Evolutionary conservation across 345 rosid species (phyloP).

Genomic region (Limnanthes douglasii): DNA sequence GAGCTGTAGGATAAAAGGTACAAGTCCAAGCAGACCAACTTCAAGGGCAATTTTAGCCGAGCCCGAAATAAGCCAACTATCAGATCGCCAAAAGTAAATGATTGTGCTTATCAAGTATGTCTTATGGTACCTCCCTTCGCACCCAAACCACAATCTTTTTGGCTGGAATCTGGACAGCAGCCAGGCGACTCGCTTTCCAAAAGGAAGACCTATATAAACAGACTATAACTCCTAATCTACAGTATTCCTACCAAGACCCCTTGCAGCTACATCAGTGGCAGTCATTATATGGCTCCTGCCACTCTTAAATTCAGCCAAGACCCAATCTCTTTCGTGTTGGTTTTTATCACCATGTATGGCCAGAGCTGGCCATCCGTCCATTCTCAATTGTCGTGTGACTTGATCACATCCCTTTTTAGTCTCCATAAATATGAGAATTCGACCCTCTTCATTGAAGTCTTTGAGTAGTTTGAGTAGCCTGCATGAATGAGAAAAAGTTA

Average conservation of each 20-base stretch:
- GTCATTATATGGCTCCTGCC: conserved; percentile 93
- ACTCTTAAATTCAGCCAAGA: conserved; percentile 82
- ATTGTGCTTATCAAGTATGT: conserved; percentile 10
- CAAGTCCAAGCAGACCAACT: conserved; percentile 6
- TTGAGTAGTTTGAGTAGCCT: conserved; percentile 66
- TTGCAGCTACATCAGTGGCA: conserved; percentile 97
- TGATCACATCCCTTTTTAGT: conserved; percentile 96
- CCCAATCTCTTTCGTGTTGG: conserved; percentile 93
- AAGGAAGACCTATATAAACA: conserved; percentile 22
- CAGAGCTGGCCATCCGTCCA: conserved; percentile 99
- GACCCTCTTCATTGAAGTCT: conserved; percentile 76
- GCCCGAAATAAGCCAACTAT: conserved; percentile 14
- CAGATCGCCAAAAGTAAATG: conserved; percentile 9
- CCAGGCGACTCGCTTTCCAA: conserved; percentile 71
- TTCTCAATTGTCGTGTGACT: conserved; percentile 86
- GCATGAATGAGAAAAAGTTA: conserved; percentile 10
- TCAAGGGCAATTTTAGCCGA: conserved; percentile 12
- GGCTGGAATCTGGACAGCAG: conserved; percentile 82
- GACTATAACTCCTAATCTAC: conserved; percentile 46
- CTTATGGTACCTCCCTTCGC: conserved; percentile 14
- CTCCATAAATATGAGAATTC: conserved; percentile 75
- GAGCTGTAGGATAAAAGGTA: conserved; percentile 15
- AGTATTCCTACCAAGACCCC: conserved; percentile 98
- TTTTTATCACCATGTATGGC: conserved; percentile 98
- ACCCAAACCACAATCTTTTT: conserved; percentile 46